phyloP scores from a whole-genome alignment of 345 rosid species.

The Bruguiera gymnorhiza region DNA sequence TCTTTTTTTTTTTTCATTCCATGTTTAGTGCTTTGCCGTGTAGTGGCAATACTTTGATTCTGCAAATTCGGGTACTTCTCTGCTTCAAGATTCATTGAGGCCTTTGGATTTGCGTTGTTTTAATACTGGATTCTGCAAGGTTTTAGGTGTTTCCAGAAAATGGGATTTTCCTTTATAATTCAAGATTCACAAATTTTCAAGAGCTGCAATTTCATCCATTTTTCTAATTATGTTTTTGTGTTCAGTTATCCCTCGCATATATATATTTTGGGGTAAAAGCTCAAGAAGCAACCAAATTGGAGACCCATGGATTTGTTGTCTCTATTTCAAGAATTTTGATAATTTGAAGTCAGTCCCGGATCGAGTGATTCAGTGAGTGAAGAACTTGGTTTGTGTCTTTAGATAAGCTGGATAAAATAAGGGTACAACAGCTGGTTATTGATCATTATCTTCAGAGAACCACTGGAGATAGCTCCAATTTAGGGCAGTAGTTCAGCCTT shows the following conservation, averaged over 20 bases:
- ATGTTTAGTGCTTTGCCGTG: too few relatives aligned
- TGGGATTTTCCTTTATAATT: not conserved
- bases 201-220: not conserved
- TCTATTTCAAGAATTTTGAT: slow-evolving; percentile 2
- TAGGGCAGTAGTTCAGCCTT: not conserved
- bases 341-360: not conserved
- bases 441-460: not conserved
- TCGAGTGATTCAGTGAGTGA: not conserved
- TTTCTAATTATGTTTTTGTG: not conserved
- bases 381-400: not conserved
- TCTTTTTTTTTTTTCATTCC: not conserved
- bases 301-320: not conserved
- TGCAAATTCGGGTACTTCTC: slow-evolving; percentile 1
- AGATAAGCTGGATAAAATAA: too few relatives aligned
- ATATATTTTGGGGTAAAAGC: too few relatives aligned
- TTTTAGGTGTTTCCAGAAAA: not conserved
- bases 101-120: too few relatives aligned
- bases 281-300: not conserved
- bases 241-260: not conserved
- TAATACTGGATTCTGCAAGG: not conserved
- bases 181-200: not conserved
- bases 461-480: not conserved
- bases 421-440: not conserved
- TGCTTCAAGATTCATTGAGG: not conserved
- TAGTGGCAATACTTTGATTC: not conserved